Conservation (phyloP, 176 grass and related monocot species). For the Aechmea fasciata region DNA sequence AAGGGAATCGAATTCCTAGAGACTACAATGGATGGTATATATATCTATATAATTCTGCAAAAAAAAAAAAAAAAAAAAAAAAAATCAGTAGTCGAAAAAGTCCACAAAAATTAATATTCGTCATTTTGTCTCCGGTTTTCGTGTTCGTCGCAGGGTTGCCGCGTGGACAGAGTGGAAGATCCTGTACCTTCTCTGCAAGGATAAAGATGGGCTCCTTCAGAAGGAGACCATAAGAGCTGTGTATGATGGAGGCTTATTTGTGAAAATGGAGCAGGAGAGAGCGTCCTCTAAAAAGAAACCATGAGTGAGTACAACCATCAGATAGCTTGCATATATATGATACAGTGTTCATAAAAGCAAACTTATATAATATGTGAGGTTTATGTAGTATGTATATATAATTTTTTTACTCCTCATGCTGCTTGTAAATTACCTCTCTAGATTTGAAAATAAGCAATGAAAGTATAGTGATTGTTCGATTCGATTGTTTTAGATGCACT, state of each 20-base stretch:
- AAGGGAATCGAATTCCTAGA: constrained; percentile 45
- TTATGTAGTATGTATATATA: constrained; percentile 15
- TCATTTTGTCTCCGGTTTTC: not conserved
- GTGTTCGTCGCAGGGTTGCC: constrained; percentile 30
- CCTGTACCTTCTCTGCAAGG: constrained; percentile 41
- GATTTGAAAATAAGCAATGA: too few relatives aligned
- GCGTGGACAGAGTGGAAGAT: constrained; percentile 53
- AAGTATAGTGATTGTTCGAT: too few relatives aligned
- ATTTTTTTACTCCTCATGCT: too few relatives aligned
- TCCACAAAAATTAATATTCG: not conserved
- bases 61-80: too few relatives aligned
- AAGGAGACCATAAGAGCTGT: constrained; percentile 49
- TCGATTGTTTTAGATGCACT: too few relatives aligned
- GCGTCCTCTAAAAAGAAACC: constrained; percentile 15
- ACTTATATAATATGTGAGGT: constrained; percentile 15
- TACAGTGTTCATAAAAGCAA: constrained; percentile 13
- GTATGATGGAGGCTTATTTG: constrained; percentile 65
- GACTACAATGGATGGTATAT: constrained; percentile 45
- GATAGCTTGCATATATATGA: not conserved
- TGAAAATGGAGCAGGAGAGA: constrained; percentile 39
- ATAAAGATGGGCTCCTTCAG: constrained; percentile 58
- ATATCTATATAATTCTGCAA: constrained; percentile 3
- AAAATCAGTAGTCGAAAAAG: too few relatives aligned
- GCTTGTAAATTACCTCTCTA: too few relatives aligned
- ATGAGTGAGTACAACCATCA: not conserved